phyloP scores from a whole-genome alignment of 73 alveolate genomes.

The Breviolum minutum region DNA sequence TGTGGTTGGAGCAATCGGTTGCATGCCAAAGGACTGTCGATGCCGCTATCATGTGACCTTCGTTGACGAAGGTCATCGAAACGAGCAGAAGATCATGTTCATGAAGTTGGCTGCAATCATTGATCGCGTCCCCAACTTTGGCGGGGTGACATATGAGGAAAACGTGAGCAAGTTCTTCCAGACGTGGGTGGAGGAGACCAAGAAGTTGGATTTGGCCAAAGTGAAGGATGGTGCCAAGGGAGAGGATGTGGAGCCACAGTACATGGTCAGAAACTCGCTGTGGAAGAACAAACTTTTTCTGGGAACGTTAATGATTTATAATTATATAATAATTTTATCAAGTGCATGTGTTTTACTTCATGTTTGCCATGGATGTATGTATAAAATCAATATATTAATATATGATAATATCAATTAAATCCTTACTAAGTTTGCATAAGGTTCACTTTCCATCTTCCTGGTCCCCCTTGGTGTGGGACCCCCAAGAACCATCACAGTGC shows the following conservation, averaged over 20 bases:
- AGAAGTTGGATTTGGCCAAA: constrained; percentile 80
- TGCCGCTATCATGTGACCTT: constrained; percentile 94
- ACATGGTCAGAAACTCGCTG: constrained; percentile 17
- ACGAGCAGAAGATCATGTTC: constrained; percentile 78
- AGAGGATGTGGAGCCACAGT: constrained; percentile 45
- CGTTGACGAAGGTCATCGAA: constrained; percentile 87
- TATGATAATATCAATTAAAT: too few relatives aligned
- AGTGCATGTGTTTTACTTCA: too few relatives aligned
- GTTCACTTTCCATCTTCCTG: too few relatives aligned
- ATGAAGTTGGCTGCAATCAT: constrained; percentile 77
- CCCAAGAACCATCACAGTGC: too few relatives aligned
- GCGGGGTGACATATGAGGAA: constrained; percentile 79
- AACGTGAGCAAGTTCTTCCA: constrained; percentile 87
- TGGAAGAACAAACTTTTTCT: too few relatives aligned
- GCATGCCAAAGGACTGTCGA: constrained; percentile 93
- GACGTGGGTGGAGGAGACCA: constrained; percentile 90
- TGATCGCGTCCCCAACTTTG: constrained; percentile 88
- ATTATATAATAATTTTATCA: too few relatives aligned
- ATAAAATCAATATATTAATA: too few relatives aligned
- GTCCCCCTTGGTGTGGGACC: too few relatives aligned
- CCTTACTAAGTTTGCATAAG: too few relatives aligned
- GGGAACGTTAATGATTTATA: too few relatives aligned
- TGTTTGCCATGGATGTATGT: too few relatives aligned
- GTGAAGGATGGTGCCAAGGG: constrained; percentile 64
- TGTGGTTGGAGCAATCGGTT: constrained; percentile 78